Evolutionary conservation across 345 rosid species (phyloP).

Genomic region (Populus euphratica): DNA sequence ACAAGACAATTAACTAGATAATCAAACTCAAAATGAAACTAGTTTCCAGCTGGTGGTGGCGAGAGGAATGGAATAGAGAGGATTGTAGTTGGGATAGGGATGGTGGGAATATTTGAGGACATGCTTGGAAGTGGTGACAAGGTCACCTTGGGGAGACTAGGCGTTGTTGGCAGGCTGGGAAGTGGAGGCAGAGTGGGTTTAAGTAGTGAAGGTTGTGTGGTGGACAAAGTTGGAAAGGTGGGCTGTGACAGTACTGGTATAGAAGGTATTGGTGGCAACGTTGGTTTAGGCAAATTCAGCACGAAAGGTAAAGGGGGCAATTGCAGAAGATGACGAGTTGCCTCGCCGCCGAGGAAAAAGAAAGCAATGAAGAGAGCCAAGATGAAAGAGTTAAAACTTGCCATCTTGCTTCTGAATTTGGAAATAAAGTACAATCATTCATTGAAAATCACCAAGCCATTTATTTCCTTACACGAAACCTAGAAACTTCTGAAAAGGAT

Average conservation of each 20-base stretch:
- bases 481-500: not conserved
- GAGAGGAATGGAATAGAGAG: conserved; percentile 36
- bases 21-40: too few species aligned
- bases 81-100: conserved; percentile 1
- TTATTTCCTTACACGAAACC: not conserved
- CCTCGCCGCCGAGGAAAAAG: conserved; percentile 9
- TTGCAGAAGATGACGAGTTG: conserved; percentile 33
- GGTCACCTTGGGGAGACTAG: conserved; percentile 6
- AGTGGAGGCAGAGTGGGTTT: not conserved
- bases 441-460: too few species aligned
- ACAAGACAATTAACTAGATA: too few species aligned
- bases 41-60: conserved; percentile 21
- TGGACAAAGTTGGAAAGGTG: not conserved
- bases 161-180: conserved; percentile 7
- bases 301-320: conserved; percentile 10
- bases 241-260: not conserved
- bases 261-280: conserved; percentile 18
- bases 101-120: conserved; percentile 21
- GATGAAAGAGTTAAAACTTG: not conserved
- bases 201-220: conserved; percentile 1
- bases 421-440: too few species aligned
- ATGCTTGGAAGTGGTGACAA: conserved; percentile 26
- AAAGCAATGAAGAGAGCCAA: conserved; percentile 11
- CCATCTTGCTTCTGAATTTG: not conserved
- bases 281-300: conserved; percentile 11